phyloP scores from a whole-genome alignment of 192 early-diverging fungal species.

The Podila minutissima region DNA sequence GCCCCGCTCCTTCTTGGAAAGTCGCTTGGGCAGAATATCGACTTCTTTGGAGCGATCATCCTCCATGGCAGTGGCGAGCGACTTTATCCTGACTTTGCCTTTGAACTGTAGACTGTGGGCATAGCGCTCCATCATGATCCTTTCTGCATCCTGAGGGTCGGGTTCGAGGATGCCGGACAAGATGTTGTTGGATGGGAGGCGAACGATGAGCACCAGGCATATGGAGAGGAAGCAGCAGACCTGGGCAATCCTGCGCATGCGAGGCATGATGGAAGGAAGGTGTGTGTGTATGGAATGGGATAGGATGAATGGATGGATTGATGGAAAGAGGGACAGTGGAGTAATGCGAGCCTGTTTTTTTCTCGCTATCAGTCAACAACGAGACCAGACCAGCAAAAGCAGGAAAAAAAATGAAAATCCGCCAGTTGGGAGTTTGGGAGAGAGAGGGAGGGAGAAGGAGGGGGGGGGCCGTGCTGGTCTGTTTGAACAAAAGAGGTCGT shows the following conservation, averaged over 20 bases:
- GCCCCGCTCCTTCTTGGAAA: conserved; percentile 45
- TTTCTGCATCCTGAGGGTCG: conserved; percentile 50
- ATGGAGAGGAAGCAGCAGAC: conserved; percentile 48
- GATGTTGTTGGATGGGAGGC: conserved; percentile 35
- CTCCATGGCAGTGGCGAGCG: conserved; percentile 25
- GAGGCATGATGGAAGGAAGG: conserved; percentile 30
- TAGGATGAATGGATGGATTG: neutral
- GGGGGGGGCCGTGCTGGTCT: too few relatives aligned
- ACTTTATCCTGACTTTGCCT: conserved; percentile 53
- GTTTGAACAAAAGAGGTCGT: too few relatives aligned
- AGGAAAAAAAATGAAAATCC: neutral
- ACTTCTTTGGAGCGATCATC: conserved; percentile 32
- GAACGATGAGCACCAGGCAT: conserved; percentile 35
- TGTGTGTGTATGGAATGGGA: neutral
- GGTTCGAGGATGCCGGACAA: conserved; percentile 38
- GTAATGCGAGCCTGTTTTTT: too few relatives aligned
- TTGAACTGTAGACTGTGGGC: conserved; percentile 52
- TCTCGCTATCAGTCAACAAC: too few relatives aligned
- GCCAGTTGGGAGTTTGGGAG: too few relatives aligned
- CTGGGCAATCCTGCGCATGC: conserved; percentile 50
- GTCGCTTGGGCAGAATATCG: conserved; percentile 30
- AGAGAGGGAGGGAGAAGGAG: too few relatives aligned
- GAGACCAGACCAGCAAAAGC: neutral
- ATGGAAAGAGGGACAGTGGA: neutral
- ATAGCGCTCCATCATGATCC: conserved; percentile 53